phyloP scores from a whole-genome alignment of 148 eudicot species.

The Selenicereus undatus region DNA sequence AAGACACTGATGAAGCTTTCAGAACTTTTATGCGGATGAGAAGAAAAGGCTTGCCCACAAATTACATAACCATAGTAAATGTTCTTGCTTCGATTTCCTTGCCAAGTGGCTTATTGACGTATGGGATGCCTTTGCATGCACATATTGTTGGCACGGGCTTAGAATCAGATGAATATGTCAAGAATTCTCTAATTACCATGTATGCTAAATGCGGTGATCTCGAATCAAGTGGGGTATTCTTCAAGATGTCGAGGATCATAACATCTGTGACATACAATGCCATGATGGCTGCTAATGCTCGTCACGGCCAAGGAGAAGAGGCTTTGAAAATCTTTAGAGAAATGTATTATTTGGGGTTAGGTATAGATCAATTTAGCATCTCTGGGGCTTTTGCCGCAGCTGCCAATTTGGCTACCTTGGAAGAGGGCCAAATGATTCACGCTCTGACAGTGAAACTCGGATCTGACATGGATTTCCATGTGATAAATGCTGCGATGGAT shows the following conservation, averaged over 20 bases:
- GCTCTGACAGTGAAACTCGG: constrained; percentile 53
- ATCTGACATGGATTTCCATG: constrained; percentile 42
- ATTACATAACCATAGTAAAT: constrained; percentile 63
- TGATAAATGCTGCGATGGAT: constrained; percentile 58
- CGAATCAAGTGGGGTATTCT: constrained; percentile 47
- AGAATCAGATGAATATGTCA: constrained; percentile 64
- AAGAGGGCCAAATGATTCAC: constrained; percentile 72
- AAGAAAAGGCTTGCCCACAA: constrained; percentile 29
- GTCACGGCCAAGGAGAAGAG: constrained; percentile 64
- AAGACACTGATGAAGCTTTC: constrained; percentile 47
- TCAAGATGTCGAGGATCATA: constrained; percentile 36
- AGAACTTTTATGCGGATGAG: constrained; percentile 48
- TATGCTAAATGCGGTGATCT: constrained; percentile 81
- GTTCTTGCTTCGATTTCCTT: constrained; percentile 52
- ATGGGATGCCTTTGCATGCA: constrained; percentile 66
- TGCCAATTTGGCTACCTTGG: constrained; percentile 61
- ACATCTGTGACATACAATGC: constrained; percentile 64
- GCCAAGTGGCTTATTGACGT: constrained; percentile 32
- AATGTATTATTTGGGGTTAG: constrained; percentile 48
- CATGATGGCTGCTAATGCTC: constrained; percentile 72
- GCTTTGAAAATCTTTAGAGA: constrained; percentile 46
- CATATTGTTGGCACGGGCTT: constrained; percentile 44
- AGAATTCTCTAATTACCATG: constrained; percentile 77
- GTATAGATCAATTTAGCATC: constrained; percentile 63
- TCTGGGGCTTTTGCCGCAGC: constrained; percentile 72